These are phyloP conservation scores for Aspergillus sp. DNA, from an alignment of 2,329 filamentous ascomycete genomes.

Conservation along the genomic window DNA sequence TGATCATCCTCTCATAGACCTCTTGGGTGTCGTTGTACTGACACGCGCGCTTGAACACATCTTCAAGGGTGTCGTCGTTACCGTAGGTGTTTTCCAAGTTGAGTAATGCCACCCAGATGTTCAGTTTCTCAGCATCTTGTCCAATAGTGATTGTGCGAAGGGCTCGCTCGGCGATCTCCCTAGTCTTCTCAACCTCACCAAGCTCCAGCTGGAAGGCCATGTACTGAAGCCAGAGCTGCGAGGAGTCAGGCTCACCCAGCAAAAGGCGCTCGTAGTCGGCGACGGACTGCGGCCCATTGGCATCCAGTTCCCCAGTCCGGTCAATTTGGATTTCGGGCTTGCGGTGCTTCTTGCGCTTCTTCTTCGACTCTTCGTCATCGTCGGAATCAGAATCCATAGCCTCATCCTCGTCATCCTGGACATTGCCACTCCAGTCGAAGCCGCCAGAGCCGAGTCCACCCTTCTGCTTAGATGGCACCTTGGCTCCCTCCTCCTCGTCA, in stretches of 20 bases:
- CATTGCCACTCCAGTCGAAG: constrained; percentile 83
- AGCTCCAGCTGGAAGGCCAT: constrained; percentile 98
- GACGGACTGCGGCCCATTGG: constrained; percentile 80
- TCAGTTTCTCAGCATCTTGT: constrained; percentile 88
- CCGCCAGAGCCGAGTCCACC: constrained; percentile 68
- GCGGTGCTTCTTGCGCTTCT: constrained; percentile 72
- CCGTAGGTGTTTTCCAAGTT: constrained; percentile 93
- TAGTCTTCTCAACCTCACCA: constrained; percentile 82
- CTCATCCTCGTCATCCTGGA: constrained; percentile 52
- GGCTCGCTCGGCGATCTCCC: constrained; percentile 86
- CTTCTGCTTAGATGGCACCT: constrained; percentile 35
- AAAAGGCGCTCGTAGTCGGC: constrained; percentile 93
- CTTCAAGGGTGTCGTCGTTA: constrained; percentile 75
- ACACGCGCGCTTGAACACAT: constrained; percentile 87
- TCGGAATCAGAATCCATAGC: constrained; percentile 52
- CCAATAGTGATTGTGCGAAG: constrained; percentile 87
- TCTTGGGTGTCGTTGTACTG: constrained; percentile 91
- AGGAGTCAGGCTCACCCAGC: constrained; percentile 89
- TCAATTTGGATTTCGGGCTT: constrained; percentile 81
- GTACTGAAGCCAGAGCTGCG: constrained; percentile 89
- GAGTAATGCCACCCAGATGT: constrained; percentile 91
- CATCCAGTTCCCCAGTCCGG: constrained; percentile 86
- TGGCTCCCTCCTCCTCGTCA: constrained; percentile 44
- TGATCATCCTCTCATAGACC: constrained; percentile 83
- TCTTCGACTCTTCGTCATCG: constrained; percentile 34